These are phyloP conservation scores for Vitis cinerea DNA, from an alignment of 164 flowering plant genomes.

Conservation along the genomic window DNA sequence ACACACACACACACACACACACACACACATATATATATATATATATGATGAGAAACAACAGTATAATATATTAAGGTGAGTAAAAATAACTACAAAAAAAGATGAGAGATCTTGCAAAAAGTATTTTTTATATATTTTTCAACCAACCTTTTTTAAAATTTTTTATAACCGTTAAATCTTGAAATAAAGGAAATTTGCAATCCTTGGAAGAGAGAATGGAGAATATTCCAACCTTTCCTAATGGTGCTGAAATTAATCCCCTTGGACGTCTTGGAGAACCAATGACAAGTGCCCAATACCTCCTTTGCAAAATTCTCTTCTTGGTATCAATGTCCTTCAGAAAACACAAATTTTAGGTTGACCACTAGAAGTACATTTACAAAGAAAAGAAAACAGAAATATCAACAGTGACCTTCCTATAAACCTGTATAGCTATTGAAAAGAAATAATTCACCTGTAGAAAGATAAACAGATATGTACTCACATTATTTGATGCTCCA, in stretches of 20 bases:
- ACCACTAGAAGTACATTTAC: background rate
- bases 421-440: background rate
- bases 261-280: slow-evolving; percentile 69
- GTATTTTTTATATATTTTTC: too few relatives aligned
- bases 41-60: too few relatives aligned
- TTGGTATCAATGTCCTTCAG: slow-evolving; percentile 40
- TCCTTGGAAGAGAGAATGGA: background rate
- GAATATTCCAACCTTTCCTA: slow-evolving; percentile 63
- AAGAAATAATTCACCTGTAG: background rate
- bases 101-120: too few relatives aligned
- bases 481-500: slow-evolving; percentile 58
- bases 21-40: too few relatives aligned
- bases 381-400: background rate
- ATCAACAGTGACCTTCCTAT: slow-evolving; percentile 1
- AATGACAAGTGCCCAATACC: slow-evolving; percentile 88
- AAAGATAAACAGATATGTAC: slow-evolving; percentile 9
- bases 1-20: too few relatives aligned
- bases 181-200: background rate
- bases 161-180: too few relatives aligned
- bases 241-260: slow-evolving; percentile 76
- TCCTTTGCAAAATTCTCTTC: slow-evolving; percentile 48
- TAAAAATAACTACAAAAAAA: too few relatives aligned
- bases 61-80: too few relatives aligned
- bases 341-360: slow-evolving; percentile 1
- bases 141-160: too few relatives aligned